Conservation (phyloP, 1,284 basidiomycete species). For the Takashimella tepidaria region DNA sequence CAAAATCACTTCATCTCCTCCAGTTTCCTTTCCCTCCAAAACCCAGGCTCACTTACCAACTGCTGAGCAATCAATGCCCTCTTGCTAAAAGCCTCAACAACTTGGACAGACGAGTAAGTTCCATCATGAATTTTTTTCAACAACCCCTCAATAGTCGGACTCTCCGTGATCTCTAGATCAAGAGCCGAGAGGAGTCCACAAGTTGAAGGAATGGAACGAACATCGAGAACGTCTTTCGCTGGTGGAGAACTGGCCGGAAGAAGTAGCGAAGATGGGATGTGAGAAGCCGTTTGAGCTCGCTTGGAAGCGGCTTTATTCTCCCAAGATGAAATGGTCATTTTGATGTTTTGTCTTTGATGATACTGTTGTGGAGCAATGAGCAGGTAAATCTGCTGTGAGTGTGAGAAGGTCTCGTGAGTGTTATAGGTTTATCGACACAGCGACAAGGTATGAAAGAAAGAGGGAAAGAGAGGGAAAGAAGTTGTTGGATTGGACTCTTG, state of each 20-base stretch:
- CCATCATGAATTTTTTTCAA: background rate
- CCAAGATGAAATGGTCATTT: background rate
- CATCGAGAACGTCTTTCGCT: background rate
- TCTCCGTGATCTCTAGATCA: background rate
- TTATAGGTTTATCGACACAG: too few relatives aligned
- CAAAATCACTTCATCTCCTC: too few relatives aligned
- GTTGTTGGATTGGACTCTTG: too few relatives aligned
- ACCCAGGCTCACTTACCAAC: background rate
- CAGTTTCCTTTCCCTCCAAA: too few relatives aligned
- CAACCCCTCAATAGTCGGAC: background rate
- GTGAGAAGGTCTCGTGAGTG: too few relatives aligned
- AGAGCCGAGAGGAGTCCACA: background rate
- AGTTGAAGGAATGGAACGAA: background rate
- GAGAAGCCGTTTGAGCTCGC: background rate
- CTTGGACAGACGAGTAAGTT: background rate
- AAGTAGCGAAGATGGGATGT: background rate
- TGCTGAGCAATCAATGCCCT: background rate
- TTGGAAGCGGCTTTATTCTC: background rate
- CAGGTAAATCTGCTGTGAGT: too few relatives aligned
- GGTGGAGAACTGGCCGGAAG: background rate
- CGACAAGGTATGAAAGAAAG: background rate
- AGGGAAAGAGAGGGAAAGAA: background rate
- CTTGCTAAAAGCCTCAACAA: background rate
- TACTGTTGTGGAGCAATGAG: too few relatives aligned
- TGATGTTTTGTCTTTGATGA: background rate